A percentile compares a stretch with the other conserved stretches of the same genome.
Conservation (phyloP, 768 basidiomycete genomes). For the Phanerochaete sordida region DNA sequence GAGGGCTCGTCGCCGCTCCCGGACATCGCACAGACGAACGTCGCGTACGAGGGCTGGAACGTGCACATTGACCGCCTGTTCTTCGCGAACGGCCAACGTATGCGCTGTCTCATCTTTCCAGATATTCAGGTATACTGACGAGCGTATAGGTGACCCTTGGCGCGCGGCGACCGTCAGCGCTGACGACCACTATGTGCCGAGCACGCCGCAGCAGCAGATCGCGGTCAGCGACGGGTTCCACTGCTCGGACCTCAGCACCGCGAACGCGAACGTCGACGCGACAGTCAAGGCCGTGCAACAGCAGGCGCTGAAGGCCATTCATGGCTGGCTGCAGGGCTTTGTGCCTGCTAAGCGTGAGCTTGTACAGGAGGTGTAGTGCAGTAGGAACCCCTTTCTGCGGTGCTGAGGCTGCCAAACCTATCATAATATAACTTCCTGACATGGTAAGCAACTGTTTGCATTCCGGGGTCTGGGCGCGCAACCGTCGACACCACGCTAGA, state of each 20-base stretch:
- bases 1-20: conserved; percentile 36
- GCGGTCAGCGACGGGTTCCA: conserved; percentile 63
- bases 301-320: conserved; percentile 49
- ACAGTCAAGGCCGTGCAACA: conserved; percentile 53
- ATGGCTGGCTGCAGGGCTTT: conserved; percentile 47
- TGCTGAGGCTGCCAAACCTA: too few relatives aligned
- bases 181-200: conserved; percentile 39
- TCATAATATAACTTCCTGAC: too few relatives aligned
- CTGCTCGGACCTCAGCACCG: conserved; percentile 51
- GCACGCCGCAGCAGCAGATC: conserved; percentile 54
- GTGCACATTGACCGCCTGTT: conserved; percentile 55
- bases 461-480: too few relatives aligned
- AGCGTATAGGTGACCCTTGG: conserved; percentile 66
- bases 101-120: conserved; percentile 26
- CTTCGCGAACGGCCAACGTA: conserved; percentile 68
- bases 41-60: conserved; percentile 59
- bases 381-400: too few relatives aligned
- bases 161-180: conserved; percentile 65
- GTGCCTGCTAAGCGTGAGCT: conserved; percentile 16
- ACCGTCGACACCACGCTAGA: too few relatives aligned
- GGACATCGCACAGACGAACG: conserved; percentile 41
- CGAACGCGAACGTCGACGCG: conserved; percentile 42
- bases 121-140: background rate
- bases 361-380: too few relatives aligned
- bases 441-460: too few relatives aligned